These are phyloP conservation scores for Schizophyllum commune DNA, from an alignment of 1,284 basidiomycete genomes.

Conservation along the genomic window DNA sequence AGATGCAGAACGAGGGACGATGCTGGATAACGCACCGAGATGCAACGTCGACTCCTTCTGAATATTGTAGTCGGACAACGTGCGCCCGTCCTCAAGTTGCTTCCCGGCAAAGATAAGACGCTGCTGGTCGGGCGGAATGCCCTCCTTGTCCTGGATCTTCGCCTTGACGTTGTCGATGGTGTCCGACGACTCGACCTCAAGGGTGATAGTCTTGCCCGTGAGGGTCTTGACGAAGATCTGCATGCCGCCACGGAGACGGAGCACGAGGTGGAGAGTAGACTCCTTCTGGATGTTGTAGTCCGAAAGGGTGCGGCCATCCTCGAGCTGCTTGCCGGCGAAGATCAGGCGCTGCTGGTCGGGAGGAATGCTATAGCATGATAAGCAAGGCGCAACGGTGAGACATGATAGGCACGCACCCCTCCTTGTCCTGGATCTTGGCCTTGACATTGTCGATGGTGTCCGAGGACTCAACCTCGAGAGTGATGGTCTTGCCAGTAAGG, in stretches of 20 bases:
- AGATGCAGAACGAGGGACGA: too few relatives aligned
- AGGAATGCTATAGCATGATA: slow-evolving; percentile 40
- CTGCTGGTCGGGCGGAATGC: slow-evolving; percentile 76
- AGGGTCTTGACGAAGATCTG: slow-evolving; percentile 71
- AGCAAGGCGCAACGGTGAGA: slow-evolving; percentile 12
- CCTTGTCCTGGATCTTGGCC: slow-evolving; percentile 1
- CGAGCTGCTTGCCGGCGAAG: slow-evolving; percentile 71
- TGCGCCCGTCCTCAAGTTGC: slow-evolving; percentile 69
- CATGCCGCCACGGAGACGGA: slow-evolving; percentile 57
- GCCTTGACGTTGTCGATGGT: slow-evolving; percentile 33
- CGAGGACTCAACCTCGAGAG: slow-evolving; percentile 1
- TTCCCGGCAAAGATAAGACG: slow-evolving; percentile 72
- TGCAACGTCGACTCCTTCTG: slow-evolving; percentile 49
- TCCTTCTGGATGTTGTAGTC: slow-evolving; percentile 57
- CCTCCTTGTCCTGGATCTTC: slow-evolving; percentile 32
- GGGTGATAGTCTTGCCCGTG: slow-evolving; percentile 35
- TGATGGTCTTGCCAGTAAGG: slow-evolving; percentile 30
- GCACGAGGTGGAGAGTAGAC: slow-evolving; percentile 49
- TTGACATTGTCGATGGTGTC: slow-evolving; percentile 3
- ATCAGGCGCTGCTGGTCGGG: slow-evolving; percentile 69
- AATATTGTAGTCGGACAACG: slow-evolving; percentile 68
- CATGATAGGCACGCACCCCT: neutral
- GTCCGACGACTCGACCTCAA: slow-evolving; percentile 33
- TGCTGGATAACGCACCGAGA: slow-evolving; percentile 11
- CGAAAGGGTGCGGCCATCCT: slow-evolving; percentile 61